A percentile compares a stretch with the other conserved stretches of the same genome.
Conservation (phyloP, 495 filamentous ascomycete genomes). For the Penicillium alfredii region DNA sequence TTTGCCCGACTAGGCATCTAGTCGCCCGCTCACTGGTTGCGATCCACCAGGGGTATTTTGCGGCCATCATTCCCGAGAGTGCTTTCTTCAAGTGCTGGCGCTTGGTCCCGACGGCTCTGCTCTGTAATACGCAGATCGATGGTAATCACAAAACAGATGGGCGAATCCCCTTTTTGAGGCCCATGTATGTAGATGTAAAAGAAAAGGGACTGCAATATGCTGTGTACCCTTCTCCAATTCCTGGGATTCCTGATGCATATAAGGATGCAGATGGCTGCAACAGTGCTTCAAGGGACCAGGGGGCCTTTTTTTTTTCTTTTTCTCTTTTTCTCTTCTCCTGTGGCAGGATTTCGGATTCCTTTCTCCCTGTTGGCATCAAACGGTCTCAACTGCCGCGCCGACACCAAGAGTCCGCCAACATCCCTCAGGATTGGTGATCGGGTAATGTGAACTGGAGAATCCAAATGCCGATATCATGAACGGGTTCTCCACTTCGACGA, state of each 20-base stretch:
- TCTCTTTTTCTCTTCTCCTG: too few relatives aligned
- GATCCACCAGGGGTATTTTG: slow-evolving; percentile 17
- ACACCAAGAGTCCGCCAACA: too few relatives aligned
- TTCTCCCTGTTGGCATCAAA: too few relatives aligned
- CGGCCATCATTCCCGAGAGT: slow-evolving; percentile 10
- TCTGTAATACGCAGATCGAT: too few relatives aligned
- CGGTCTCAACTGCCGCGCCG: too few relatives aligned
- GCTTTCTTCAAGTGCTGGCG: slow-evolving; percentile 12
- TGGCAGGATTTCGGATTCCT: too few relatives aligned
- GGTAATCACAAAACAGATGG: too few relatives aligned
- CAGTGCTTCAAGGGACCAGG: slow-evolving; percentile 10
- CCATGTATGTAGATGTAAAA: not conserved
- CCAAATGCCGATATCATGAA: not conserved
- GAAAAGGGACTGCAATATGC: not conserved
- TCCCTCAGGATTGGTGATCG: not conserved
- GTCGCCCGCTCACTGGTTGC: slow-evolving; percentile 19
- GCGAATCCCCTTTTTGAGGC: too few relatives aligned
- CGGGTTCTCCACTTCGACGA: not conserved
- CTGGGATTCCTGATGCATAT: slow-evolving; percentile 16
- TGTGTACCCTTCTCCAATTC: slow-evolving; percentile 4
- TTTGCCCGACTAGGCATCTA: slow-evolving; percentile 24
- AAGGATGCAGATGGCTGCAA: slow-evolving; percentile 11
- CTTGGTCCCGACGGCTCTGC: slow-evolving; percentile 5
- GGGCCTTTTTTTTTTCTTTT: not conserved
- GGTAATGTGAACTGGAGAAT: not conserved